Evolutionary conservation across 2,329 filamentous ascomycete species (phyloP), one percentile per base, ranked within the genome.

Genomic region (Celoporthe dispersa): DNA sequence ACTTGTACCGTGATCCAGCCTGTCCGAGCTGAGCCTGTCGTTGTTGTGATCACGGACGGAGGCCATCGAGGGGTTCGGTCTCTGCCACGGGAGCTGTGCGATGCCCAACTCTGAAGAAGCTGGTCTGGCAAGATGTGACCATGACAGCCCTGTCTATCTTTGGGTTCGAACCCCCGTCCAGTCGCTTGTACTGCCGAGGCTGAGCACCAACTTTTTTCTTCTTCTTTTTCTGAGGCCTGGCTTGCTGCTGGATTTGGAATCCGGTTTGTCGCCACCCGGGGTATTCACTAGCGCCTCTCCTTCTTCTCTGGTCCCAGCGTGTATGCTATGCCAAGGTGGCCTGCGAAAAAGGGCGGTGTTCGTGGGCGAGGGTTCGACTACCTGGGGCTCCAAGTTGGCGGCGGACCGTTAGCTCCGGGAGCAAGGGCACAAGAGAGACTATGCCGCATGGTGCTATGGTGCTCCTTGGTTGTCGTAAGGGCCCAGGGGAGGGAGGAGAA

Each of bases 221-320:
- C 5, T 44, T 44, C 41, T 44, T 44, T 6, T 44, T 16, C 9
- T 39, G 44, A 19, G 39, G 16, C 28, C 25, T 25, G 28, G n/a
- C n/a, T 44, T 11, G 31, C 57, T n/a, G 25, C n/a, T 11, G 3
- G 22, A 19, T 19, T 33, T 14, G 28, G 31, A 60, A 60, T 67
- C 53, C 37, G 37, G 55, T 60, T 67, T 67, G 53, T 44, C 65
- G 53, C 14, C 19, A 22, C 51, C n/a, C 35, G 51, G 48, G 8
- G 48, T n/a, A 53, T 25, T 11, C 22, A 11, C 39, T 41, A 63
- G 60, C 39, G 60, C n/a, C 37, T 57, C 55, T 35, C 28, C 12
- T 19, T 31, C 53, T 31, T 57, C 25, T 22, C 41, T 44, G 61
- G 41, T 7, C 8, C 33, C 19, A n/a, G 61, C 28, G 25, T 14